Percentiles rank a stretch among this genome's conserved stretches.
Evolutionary conservation across 2,329 filamentous ascomycete genomes (phyloP).

Genomic region (Pseudomassariella vexata): DNA sequence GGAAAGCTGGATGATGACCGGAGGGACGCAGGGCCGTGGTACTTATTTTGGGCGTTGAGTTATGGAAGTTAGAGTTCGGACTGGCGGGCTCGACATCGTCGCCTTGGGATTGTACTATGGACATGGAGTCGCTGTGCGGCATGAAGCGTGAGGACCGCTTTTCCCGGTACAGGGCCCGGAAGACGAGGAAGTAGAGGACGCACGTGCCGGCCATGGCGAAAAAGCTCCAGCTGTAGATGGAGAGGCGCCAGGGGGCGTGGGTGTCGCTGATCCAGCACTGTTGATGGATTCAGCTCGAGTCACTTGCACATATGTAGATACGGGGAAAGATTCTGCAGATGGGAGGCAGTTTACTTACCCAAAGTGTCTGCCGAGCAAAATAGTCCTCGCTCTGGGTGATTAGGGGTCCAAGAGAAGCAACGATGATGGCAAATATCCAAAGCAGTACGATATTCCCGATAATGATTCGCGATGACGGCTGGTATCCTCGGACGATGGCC

Average conservation of each 20-base stretch:
- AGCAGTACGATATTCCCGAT: too few relatives aligned
- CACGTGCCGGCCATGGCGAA: constrained; percentile 2
- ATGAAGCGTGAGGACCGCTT: constrained; percentile 1
- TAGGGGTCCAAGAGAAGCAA: too few relatives aligned
- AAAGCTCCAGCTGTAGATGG: constrained; percentile 4
- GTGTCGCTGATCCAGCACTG: constrained; percentile 5
- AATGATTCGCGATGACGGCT: background rate
- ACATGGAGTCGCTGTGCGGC: background rate
- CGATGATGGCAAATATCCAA: too few relatives aligned
- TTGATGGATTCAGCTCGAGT: background rate
- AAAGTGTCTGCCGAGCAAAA: too few relatives aligned
- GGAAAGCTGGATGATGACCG: constrained; percentile 4
- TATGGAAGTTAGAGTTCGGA: too few relatives aligned
- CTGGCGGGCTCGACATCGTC: too few relatives aligned
- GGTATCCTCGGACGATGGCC: constrained; percentile 2
- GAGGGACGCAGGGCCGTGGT: too few relatives aligned
- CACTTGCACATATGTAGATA: background rate
- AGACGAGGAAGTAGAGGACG: background rate
- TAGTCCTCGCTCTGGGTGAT: too few relatives aligned
- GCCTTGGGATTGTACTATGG: constrained; percentile 1
- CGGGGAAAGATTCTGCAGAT: too few relatives aligned
- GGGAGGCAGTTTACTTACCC: too few relatives aligned
- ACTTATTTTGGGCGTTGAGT: too few relatives aligned
- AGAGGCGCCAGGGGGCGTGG: background rate
- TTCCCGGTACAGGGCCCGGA: constrained; percentile 1